Evolutionary conservation across 2,329 filamentous ascomycete species (phyloP).

Genomic region (Elsinoe batatas): DNA sequence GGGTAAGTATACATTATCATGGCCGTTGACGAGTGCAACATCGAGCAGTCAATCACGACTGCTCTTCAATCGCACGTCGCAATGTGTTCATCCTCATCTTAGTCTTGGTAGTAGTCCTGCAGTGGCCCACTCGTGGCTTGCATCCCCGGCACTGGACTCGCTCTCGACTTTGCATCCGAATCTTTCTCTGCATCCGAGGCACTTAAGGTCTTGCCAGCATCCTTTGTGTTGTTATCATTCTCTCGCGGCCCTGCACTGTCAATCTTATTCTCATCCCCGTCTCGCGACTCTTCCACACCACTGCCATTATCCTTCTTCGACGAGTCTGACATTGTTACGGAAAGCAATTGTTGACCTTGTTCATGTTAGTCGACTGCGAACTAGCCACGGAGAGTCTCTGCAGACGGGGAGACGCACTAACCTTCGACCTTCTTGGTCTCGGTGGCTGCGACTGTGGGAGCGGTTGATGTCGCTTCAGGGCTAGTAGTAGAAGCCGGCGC

Average conservation of each 20-base stretch:
- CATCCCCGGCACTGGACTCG: slow-evolving; percentile 22
- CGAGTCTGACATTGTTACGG: neutral
- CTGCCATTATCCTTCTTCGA: slow-evolving; percentile 12
- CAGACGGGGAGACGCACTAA: slow-evolving; percentile 16
- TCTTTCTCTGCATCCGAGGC: neutral
- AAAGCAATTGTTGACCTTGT: slow-evolving; percentile 1
- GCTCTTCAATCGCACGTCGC: neutral
- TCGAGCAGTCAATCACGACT: neutral
- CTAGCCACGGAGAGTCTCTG: slow-evolving; percentile 20
- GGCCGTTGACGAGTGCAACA: neutral
- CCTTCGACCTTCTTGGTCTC: slow-evolving; percentile 12
- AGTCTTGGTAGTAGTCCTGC: slow-evolving; percentile 20
- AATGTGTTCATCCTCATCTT: neutral
- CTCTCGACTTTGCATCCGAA: slow-evolving; percentile 3
- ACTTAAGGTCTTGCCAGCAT: slow-evolving; percentile 1
- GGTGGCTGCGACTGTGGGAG: neutral
- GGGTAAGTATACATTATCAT: slow-evolving; percentile 3
- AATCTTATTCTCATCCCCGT: neutral
- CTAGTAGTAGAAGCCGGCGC: neutral
- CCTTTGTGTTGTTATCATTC: neutral
- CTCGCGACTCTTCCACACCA: neutral
- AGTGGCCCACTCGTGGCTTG: slow-evolving; percentile 25
- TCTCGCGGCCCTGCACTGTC: slow-evolving; percentile 4
- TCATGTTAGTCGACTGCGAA: slow-evolving; percentile 15
- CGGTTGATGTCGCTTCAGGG: neutral